Evolutionary conservation across 2,329 filamentous ascomycete species (phyloP), one percentile per base, ranked within the genome.

Genomic region (Parastagonospora nodorum): DNA sequence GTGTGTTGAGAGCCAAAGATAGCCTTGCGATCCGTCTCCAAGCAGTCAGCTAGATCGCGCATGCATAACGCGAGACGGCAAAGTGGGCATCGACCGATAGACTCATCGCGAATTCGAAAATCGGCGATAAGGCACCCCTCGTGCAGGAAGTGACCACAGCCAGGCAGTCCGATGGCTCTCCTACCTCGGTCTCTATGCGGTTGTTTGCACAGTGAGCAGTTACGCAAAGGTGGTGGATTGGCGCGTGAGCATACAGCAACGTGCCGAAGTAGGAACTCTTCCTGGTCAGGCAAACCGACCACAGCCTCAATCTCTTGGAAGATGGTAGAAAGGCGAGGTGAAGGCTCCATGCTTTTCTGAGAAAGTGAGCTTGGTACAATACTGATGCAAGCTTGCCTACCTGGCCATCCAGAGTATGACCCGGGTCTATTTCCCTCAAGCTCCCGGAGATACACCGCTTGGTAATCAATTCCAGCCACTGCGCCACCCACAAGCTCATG

Each of bases 1-100:
- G 42, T 59, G 19, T 44, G 31, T 4, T 50, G 36, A 9, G 31
- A 27, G 1, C 48, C 55, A 12, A 59, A 59, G 27, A 61, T 59
- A 5, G 52, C 52, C 32, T 47, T 24, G 5, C 40, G 49, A 35
- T 58, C 48, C 1, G 43, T 46, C 4, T 49, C 45, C 24, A 63
- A 45, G n/a, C 52, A 47, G 16, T 63, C 52, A 1, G 40, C 41
- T 2, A 59, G 19, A 5, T 29, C 53, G 7, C 51, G 52, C 42
- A 50, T 16, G 19, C 55, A 60, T 2, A 53, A 6, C 0, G 15
- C 42, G 6, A 53, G 8, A 11, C 16, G 35, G 24, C 54, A 58
- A 2, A 51, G 8, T 12, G 51, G 53, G 12, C 50, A 62, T 4
- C 19, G 50, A 12, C 49, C 52, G 6, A 40, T 33, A 1, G 48